Conservation (phyloP, 2,329 filamentous ascomycete genomes). For the Metarhizium humberi region DNA sequence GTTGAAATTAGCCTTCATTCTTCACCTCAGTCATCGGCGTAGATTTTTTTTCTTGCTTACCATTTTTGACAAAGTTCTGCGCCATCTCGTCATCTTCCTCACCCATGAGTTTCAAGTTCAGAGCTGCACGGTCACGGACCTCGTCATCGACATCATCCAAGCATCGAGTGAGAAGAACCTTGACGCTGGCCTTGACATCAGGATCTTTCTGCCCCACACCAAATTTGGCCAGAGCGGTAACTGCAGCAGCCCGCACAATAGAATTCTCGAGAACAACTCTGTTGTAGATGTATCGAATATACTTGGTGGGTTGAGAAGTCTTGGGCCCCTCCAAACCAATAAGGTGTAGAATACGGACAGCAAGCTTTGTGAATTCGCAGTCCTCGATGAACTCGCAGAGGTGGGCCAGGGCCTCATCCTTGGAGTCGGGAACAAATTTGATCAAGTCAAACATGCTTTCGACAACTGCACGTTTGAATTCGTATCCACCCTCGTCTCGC, state of each 20-base stretch:
- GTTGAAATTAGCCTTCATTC: conserved; percentile 5
- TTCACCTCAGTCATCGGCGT: background rate
- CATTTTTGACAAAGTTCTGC: conserved; percentile 84
- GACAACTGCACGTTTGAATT: conserved; percentile 95
- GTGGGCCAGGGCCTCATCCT: conserved; percentile 77
- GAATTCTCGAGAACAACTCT: conserved; percentile 95
- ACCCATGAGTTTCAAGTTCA: conserved; percentile 86
- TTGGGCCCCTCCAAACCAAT: conserved; percentile 92
- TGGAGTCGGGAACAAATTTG: conserved; percentile 90
- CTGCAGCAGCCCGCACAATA: conserved; percentile 87
- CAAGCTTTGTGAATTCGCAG: conserved; percentile 97
- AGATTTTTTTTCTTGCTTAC: conserved; percentile 32
- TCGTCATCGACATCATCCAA: conserved; percentile 97
- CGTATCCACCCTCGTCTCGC: conserved; percentile 92
- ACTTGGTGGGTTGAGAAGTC: conserved; percentile 93
- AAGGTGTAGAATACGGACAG: conserved; percentile 88
- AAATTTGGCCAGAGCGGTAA: conserved; percentile 93
- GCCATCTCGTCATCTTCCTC: conserved; percentile 87
- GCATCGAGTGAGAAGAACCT: conserved; percentile 84
- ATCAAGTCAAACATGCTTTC: conserved; percentile 99
- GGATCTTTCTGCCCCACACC: conserved; percentile 93
- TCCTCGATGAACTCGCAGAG: conserved; percentile 99
- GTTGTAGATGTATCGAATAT: conserved; percentile 99
- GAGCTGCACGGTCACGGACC: conserved; percentile 86
- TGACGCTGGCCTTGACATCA: conserved; percentile 92